Evolutionary conservation across 306 rosid genomes (phyloP).

Genomic region (Quercus glauca): DNA sequence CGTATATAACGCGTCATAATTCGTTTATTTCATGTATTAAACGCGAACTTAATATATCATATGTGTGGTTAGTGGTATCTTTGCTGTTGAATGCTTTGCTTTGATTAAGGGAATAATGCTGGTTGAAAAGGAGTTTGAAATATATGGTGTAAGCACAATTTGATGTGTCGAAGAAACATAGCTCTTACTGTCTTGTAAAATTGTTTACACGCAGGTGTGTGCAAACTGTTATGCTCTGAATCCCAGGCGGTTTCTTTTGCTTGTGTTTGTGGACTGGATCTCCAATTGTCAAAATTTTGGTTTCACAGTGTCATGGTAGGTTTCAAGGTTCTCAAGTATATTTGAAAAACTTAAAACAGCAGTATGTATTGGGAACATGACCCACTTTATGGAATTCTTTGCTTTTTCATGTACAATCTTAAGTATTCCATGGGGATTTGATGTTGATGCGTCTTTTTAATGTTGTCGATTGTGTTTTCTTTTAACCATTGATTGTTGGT

Average conservation of each 20-base stretch:
- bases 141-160: background rate
- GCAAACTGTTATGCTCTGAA: background rate
- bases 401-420: background rate
- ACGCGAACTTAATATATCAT: background rate
- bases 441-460: background rate
- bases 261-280: constrained; percentile 4
- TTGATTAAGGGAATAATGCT: background rate
- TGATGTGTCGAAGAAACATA: background rate
- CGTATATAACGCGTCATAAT: no score
- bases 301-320: constrained; percentile 14
- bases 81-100: background rate
- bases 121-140: background rate
- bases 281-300: background rate
- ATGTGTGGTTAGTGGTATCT: no score
- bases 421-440: background rate
- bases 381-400: background rate
- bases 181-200: background rate
- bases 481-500: background rate
- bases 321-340: background rate
- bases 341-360: background rate
- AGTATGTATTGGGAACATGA: no score
- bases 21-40: background rate
- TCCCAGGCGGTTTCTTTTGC: background rate
- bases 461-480: background rate
- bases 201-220: constrained; percentile 7